Base-by-base conservation (phyloP, 2,329 filamentous ascomycete genomes). In the Calonectria multiphialidica region DNA sequence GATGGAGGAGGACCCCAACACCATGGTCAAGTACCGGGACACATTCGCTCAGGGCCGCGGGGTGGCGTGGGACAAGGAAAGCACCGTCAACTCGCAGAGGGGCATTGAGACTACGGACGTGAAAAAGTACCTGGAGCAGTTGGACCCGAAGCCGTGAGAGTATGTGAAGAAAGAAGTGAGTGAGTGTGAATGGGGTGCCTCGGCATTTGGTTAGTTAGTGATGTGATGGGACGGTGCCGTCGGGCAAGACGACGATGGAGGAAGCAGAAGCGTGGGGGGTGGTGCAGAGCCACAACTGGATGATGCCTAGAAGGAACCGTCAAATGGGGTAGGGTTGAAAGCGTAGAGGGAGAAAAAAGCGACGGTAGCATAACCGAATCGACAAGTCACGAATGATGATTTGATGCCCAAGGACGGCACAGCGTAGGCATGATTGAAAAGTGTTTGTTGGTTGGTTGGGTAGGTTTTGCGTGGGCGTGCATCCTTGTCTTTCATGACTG, bases 31-130 rank as follows among this genome's bases (percentile, higher is more conserved):
- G 82, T 94, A 94, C 81, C 84, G 89, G 25, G 83, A 88, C 72
- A 88, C 91, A 0, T 93, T 93, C 84, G 90, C 87, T 1, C 83
- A 88, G 67, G 90, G 90, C 0, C 83, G 81, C 9, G 92, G 92
- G 0, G 88, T 93, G 6, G 87, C 86, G 45, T 94, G 92, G 92
- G 86, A 88, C 9, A 82, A 85, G 77, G 80, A 84, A 12, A 78
- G 78, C 72, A 92, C 90, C 9, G 85, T 90, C 74, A 93, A 93
- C 80, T 72, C 77, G 3, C 76, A 86, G 79, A 81, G 87, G 44
- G 86, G 85, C 0, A 87, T 92, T 30, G 61, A 80, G 1, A 81
- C 88, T 76, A 83, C 81, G 66, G 82, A 83, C 72, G 81, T 90
- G 0, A 83, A 83, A 72, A 81, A 77, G 12, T 90, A 83, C 75